Evolutionary conservation across 2,329 filamentous ascomycete species (phyloP), one percentile per base, ranked within the genome.

Genomic region (Diaporthe nobilis): DNA sequence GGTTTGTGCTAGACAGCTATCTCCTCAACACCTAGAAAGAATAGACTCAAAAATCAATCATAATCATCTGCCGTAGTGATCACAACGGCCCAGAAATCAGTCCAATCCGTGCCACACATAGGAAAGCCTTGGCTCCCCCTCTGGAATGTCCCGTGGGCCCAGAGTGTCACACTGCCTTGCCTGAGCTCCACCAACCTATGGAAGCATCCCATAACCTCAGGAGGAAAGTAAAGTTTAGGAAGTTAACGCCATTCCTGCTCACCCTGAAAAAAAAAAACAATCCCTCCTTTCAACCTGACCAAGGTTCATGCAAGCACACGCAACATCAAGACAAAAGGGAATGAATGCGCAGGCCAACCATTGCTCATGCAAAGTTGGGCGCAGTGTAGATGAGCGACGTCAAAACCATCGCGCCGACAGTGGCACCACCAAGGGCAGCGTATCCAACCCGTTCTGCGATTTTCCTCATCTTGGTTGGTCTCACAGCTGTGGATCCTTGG

Each of bases 341-440:
- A 44, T 20, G 22, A 12, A 39, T 44, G 37, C 17, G 71, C 49
- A 44, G 28, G 7, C 71, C 22, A 44, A 42, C 10, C 3, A n/a
- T 42, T 51, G 39, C 55, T 79, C 71, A 82, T 28, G 71, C 75
- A 55, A 85, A 82, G 4, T 81, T 80, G 0, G 84, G 85, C 1
- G 84, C 85, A 12, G 84, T 85, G 76, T 83, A 85, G 57, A 85
- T 83, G 17, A 86, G 79, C 1, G 84, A 82, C 1, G 82, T 81
- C 15, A 86, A 76, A 3, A 86, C 80, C 71, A 84, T 82, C 2
- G 83, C 81, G 12, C 83, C 83, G 15, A 82, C 81, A 10, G 82
- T 81, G 31, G 81, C 80, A 25, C 83, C 82, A 13, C 85, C 85
- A 1, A 85, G 79, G 3, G 84, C 84, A 2, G 83, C 83, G 75